Conservation (phyloP, 495 filamentous ascomycete genomes). For the Elaphomyces granulatus region DNA sequence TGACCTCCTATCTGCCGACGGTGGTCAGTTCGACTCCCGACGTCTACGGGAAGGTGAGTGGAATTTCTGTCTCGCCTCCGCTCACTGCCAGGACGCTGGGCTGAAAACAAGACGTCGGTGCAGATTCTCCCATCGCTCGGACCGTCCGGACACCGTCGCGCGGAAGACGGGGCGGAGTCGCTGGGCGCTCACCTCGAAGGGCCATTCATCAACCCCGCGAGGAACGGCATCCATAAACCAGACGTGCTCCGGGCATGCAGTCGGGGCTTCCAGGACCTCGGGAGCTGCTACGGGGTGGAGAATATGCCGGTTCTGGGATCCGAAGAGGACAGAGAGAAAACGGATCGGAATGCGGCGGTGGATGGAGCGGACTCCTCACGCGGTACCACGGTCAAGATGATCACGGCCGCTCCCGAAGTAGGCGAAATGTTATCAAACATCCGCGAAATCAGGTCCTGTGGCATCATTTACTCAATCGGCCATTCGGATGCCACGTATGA, state of each 20-base stretch:
- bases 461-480: conserved; percentile 61
- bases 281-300: conserved; percentile 50
- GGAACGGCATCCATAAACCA: conserved; percentile 57
- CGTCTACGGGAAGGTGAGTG: conserved; percentile 47
- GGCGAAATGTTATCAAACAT: conserved; percentile 48
- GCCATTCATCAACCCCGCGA: conserved; percentile 59
- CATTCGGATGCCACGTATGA: conserved; percentile 72
- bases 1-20: conserved; percentile 74
- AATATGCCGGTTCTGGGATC: conserved; percentile 32
- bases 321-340: not conserved
- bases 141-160: conserved; percentile 38
- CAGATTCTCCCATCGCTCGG: conserved; percentile 59
- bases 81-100: not conserved
- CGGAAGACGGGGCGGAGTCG: conserved; percentile 58
- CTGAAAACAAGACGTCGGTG: not conserved
- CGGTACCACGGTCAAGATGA: conserved; percentile 42
- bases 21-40: conserved; percentile 48
- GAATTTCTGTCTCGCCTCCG: not conserved
- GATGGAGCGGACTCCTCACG: conserved; percentile 4
- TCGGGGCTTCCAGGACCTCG: conserved; percentile 38
- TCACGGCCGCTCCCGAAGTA: conserved; percentile 70
- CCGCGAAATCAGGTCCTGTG: conserved; percentile 39
- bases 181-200: conserved; percentile 79
- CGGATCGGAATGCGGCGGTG: conserved; percentile 6
- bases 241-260: conserved; percentile 42